Percentiles rank a stretch among this genome's conserved stretches.
These are phyloP conservation scores for Poterioochromonas sp. DNA, from an alignment of 352 stramenopile species.

Conservation along the genomic window DNA sequence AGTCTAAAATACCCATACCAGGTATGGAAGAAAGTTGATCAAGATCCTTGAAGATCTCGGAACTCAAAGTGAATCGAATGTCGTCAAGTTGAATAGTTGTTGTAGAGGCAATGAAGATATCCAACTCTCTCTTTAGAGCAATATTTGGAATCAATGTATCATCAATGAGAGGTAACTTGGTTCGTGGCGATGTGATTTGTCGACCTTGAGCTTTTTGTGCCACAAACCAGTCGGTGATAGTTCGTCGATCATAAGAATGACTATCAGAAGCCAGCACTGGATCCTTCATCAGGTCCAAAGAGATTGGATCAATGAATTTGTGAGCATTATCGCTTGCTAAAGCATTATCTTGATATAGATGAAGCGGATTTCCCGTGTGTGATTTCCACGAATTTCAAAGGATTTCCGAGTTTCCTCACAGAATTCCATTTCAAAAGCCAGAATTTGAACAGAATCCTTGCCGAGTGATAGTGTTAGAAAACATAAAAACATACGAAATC, in stretches of 20 bases:
- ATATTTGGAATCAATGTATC: neutral
- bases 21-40: neutral
- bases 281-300: neutral
- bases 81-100: neutral
- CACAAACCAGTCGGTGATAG: neutral
- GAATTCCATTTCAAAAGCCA: too few relatives aligned
- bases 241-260: neutral
- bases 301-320: conserved; percentile 13
- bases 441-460: too few relatives aligned
- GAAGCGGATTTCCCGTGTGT: too few relatives aligned
- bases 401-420: too few relatives aligned
- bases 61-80: neutral
- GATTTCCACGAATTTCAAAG: too few relatives aligned
- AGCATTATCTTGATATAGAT: too few relatives aligned
- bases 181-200: neutral
- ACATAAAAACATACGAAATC: too few relatives aligned
- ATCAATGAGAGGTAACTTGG: neutral
- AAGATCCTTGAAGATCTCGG: neutral
- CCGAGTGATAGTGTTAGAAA: too few relatives aligned
- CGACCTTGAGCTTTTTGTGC: neutral
- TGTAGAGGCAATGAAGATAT: neutral
- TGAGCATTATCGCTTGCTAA: too few relatives aligned
- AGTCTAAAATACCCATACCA: neutral
- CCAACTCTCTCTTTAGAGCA: neutral
- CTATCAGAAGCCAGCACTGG: neutral